Evolutionary conservation across 2,329 filamentous ascomycete species (phyloP), one percentile per base, ranked within the genome.

Genomic region (Cordyceps tenuipes): DNA sequence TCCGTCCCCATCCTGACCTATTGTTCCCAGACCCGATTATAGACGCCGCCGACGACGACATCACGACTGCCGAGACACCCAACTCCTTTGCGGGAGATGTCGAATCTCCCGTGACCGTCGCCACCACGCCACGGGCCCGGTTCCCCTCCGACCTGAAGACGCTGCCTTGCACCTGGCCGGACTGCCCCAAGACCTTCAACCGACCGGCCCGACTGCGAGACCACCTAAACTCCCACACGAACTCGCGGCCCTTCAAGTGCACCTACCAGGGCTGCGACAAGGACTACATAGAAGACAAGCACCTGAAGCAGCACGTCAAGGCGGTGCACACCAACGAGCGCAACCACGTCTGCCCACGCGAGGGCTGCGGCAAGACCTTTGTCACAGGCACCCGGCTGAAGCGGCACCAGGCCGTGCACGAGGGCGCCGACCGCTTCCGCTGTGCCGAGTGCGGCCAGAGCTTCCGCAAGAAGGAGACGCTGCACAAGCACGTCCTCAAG

Each of bases 391-490:
- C 89, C 10, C 81, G 90, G 50, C 80, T 97, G 19, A 83, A 87
- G 62, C 82, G 90, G 43, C 92, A 97, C 70, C 78, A 87, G 54
- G 82, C 85, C n/a, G 85, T 89, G 1, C 92, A 97, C 71, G 73
- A 75, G 56, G 88, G 87, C 57, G 83, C 87, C 65, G 87, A 94
- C 69, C 82, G 88, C 57, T 91, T 88, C 68, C 80, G 82, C 61
- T 96, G 91, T 69, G 84, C 81, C 23, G 86, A 84, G 39, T 96
- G 91, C 73, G 81, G 82, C 19, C 83, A 90, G 73, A 85, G 84
- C 21, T 97, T 97, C 72, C 84, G 93, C 63, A 97, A 96, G 73
- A 88, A 91, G 70, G 86, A 91, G 64, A 95, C 91, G 0, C 79
- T 97, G 17, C 85, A 92, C 70, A 86, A 89, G 56, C 93, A 97